Evolutionary conservation across 1,284 basidiomycete genomes (phyloP), one percentile per base, ranked within the genome.

Genomic region (Malassezia psittaci): DNA sequence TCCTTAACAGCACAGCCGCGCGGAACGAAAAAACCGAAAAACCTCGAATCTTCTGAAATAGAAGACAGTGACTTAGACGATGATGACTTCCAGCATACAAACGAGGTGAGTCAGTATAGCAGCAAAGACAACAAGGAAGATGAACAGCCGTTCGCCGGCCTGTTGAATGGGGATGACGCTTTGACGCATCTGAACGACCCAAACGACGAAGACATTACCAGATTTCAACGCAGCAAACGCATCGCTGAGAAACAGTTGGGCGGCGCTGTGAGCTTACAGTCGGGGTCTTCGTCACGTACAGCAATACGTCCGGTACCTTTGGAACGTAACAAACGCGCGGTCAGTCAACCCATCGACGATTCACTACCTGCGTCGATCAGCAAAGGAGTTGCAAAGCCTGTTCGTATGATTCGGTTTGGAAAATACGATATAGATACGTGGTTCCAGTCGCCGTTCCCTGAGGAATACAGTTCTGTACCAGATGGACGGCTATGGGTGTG

Each of bases 401-500:
- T 74, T 55, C 68, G 68, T 48, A 62, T 57, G 55, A 91, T 98
- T 59, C 84, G 90, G 16, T 94, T 98, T 67, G 93, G 90, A n/a
- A 81, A 83, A 38, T 94, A 81, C 72, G 91, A 98, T 72, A 90
- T 98, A 69, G 85, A 93, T 70, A 96, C 93, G 0, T 99, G 94
- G 94, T 98, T 90, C 76, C 89, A 96, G 71, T 93, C 94, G 10
- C 94, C 94, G 1, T 98, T 96, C 74, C 94, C 94, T 0, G 93
- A 98, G 76, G 94, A 99, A 76, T 98, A 96, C 76, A 84, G 88
- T 32, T 83, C 85, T 61, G 86, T 96, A 49, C 88, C 90, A 6
- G 90, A 96, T 66, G 93, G 93, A 11, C 80, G 85, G 47, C 77
- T 98, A 42, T 96, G 90, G 90, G 85, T 96, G 72, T 99, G 94